Evolutionary conservation across 768 basidiomycete species (phyloP).

Genomic region (Boletales sp.): DNA sequence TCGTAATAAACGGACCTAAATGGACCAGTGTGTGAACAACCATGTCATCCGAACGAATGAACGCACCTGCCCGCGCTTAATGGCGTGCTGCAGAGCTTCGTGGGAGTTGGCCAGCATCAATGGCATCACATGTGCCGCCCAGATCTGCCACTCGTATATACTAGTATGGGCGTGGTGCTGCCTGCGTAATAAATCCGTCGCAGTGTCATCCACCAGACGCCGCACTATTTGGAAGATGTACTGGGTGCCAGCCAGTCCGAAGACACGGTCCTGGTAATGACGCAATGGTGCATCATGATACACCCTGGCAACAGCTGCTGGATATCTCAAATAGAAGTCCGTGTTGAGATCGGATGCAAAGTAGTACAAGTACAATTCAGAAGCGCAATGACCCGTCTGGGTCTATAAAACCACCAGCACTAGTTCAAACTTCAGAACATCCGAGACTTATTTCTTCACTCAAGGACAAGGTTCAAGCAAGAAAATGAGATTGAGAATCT

Average conservation of each 20-base stretch:
- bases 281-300: too few relatives aligned
- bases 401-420: too few relatives aligned
- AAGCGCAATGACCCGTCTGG: too few relatives aligned
- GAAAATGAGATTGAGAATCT: too few relatives aligned
- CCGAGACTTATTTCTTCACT: too few relatives aligned
- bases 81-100: constrained; percentile 41
- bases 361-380: too few relatives aligned
- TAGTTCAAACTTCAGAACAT: too few relatives aligned
- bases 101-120: constrained; percentile 41
- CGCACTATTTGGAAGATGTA: neutral
- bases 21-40: neutral
- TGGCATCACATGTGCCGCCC: constrained; percentile 45
- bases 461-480: too few relatives aligned
- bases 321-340: too few relatives aligned
- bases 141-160: constrained; percentile 40
- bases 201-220: constrained; percentile 45
- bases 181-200: constrained; percentile 35
- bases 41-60: neutral
- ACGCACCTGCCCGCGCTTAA: constrained; percentile 38
- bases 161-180: constrained; percentile 32
- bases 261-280: neutral
- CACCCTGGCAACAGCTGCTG: too few relatives aligned
- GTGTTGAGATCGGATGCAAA: too few relatives aligned
- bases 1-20: constrained; percentile 41
- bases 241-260: neutral